A percentile compares a stretch with the other conserved stretches of the same genome.
These are phyloP conservation scores for Sutorius eximius DNA, from an alignment of 1,284 basidiomycete species.

Conservation along the genomic window DNA sequence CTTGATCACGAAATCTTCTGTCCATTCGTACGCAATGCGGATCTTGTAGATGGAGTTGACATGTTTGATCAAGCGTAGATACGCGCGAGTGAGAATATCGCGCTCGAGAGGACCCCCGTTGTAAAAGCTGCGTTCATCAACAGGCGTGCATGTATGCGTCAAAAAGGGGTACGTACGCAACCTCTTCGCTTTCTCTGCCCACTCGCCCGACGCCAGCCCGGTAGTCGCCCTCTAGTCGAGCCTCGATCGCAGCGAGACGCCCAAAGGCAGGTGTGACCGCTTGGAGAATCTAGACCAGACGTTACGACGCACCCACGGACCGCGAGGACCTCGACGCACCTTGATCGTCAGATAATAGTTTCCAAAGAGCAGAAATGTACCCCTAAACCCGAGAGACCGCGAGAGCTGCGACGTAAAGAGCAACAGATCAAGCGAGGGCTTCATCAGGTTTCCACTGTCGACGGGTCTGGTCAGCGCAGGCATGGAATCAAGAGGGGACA, in stretches of 20 bases:
- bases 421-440: conserved; percentile 88
- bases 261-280: conserved; percentile 95
- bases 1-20: conserved; percentile 92
- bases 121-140: conserved; percentile 72
- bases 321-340: conserved; percentile 10
- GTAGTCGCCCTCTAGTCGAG: conserved; percentile 88
- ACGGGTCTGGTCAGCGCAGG: not conserved
- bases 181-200: conserved; percentile 90
- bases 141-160: conserved; percentile 4
- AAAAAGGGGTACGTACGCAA: conserved; percentile 62
- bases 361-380: conserved; percentile 76
- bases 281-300: conserved; percentile 60
- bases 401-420: conserved; percentile 94
- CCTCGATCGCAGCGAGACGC: conserved; percentile 86
- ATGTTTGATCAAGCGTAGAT: conserved; percentile 81
- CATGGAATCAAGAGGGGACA: conserved; percentile 7
- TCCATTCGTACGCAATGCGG: conserved; percentile 85
- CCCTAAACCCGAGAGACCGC: conserved; percentile 78
- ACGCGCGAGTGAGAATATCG: conserved; percentile 81
- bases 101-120: conserved; percentile 85
- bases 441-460: conserved; percentile 62
- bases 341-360: conserved; percentile 86
- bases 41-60: conserved; percentile 93
- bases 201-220: conserved; percentile 85
- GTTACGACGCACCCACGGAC: not conserved